These are phyloP conservation scores for Talaromyces adpressus DNA, from an alignment of 495 filamentous ascomycete species.

Conservation along the genomic window DNA sequence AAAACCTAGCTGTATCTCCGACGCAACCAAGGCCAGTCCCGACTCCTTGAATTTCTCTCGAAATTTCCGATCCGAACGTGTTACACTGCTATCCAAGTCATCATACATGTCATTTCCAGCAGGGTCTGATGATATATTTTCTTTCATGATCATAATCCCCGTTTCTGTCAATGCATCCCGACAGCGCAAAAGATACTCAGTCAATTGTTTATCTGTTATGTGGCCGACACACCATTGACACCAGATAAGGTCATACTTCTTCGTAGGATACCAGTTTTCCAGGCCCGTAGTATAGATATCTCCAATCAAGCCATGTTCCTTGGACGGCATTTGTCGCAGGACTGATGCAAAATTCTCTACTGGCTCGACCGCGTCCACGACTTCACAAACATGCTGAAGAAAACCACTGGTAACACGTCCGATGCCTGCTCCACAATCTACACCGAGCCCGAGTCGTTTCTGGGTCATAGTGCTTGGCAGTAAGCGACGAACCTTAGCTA, in stretches of 20 bases:
- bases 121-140: slow-evolving; percentile 64
- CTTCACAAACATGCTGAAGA: slow-evolving; percentile 40
- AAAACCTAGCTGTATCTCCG: not conserved
- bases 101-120: slow-evolving; percentile 62
- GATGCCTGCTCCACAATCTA: slow-evolving; percentile 58
- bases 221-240: slow-evolving; percentile 90
- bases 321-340: slow-evolving; percentile 6
- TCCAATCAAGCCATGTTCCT: not conserved
- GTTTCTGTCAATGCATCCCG: slow-evolving; percentile 38
- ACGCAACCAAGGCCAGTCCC: not conserved
- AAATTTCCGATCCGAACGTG: slow-evolving; percentile 48
- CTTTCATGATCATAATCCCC: slow-evolving; percentile 71
- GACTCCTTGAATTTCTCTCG: not conserved
- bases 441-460: slow-evolving; percentile 30
- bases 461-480: not conserved
- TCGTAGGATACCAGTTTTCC: slow-evolving; percentile 62
- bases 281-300: slow-evolving; percentile 65
- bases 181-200: slow-evolving; percentile 60
- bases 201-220: slow-evolving; percentile 71
- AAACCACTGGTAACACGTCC: slow-evolving; percentile 54
- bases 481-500: slow-evolving; percentile 44
- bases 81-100: slow-evolving; percentile 72
- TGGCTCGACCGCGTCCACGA: slow-evolving; percentile 55
- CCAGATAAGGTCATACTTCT: slow-evolving; percentile 52
- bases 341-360: slow-evolving; percentile 42